Conservation (phyloP, 495 filamentous ascomycete species). For the Hypoxylon fuscum region DNA sequence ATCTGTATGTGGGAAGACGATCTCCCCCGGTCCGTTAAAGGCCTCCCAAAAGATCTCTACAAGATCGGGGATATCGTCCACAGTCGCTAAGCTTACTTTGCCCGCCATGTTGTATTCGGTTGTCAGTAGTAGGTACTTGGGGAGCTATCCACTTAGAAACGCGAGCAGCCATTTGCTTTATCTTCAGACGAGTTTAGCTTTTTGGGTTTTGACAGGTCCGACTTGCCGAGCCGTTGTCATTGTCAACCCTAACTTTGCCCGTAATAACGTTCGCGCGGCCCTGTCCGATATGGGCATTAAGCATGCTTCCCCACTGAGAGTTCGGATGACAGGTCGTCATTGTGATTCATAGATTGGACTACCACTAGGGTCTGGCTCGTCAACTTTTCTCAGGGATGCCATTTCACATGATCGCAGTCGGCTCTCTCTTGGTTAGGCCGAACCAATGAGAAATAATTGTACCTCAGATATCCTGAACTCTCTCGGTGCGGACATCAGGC, state of each 20-base stretch:
- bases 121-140: background rate
- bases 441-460: slow-evolving; percentile 5
- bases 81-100: slow-evolving; percentile 51
- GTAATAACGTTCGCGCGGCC: slow-evolving; percentile 24
- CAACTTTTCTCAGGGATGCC: slow-evolving; percentile 7
- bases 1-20: slow-evolving; percentile 40
- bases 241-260: slow-evolving; percentile 33
- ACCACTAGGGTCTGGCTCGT: slow-evolving; percentile 11
- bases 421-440: background rate
- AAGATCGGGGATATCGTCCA: slow-evolving; percentile 42
- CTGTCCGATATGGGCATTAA: slow-evolving; percentile 23
- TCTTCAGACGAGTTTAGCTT: background rate
- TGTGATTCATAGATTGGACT: slow-evolving; percentile 10
- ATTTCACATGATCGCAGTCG: slow-evolving; percentile 11
- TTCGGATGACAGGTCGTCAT: slow-evolving; percentile 31
- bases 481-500: background rate
- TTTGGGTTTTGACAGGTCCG: slow-evolving; percentile 15
- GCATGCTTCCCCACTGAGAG: slow-evolving; percentile 8
- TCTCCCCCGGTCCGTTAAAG: slow-evolving; percentile 39
- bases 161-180: slow-evolving; percentile 2
- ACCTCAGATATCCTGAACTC: slow-evolving; percentile 2
- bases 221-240: slow-evolving; percentile 18
- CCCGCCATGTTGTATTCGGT: slow-evolving; percentile 18
- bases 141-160: background rate
- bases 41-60: slow-evolving; percentile 44